Evolutionary conservation across 306 rosid genomes (phyloP), one percentile per base, ranked within the genome.

Genomic region (Citrullus colocynthis): DNA sequence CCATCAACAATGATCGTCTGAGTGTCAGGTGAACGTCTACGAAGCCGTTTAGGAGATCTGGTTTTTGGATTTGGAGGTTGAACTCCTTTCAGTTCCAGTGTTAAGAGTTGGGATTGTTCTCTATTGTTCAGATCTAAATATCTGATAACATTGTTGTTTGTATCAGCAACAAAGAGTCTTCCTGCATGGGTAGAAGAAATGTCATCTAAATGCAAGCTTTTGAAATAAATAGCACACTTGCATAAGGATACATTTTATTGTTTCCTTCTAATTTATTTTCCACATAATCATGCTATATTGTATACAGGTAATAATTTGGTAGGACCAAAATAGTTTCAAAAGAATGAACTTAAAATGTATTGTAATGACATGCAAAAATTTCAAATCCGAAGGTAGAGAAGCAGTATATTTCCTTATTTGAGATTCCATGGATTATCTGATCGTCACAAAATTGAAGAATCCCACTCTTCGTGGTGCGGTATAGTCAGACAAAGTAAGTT

Each of bases 91-190:
- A 95, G 88, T 80, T 90, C 96, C 78, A 95, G 84, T 49, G 99
- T 92, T 60, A 30, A 65, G 59, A 95, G 96, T 80, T 83, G 82
- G 61, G 82, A 62, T 58, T 81, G 89, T 80, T 81, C 70, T 63
- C 78, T 83, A 13, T 61, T 61, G 82, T 78, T 85, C 80, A 88
- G 82, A 86, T 95, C 92, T 62, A 95, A 80, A 88, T 87, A 95
- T 85, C 99, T 91, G 79, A 92, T 88, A 80, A 90, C 77, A 81
- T 87, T 92, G 83, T 92, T 95, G 91, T 95, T 92, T 67, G 97
- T 95, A 88, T 95, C 99, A 3, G 99, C 97, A 85, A 92, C 85
- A 63, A 86, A 86, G 52, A 95, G 69, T 87, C 92, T 88, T 80
- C 97, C 97, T 95, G 92, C 83, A 83, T 74, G 48, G 48, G 34